Evolutionary conservation across 176 grass and related monocot genomes (phyloP).

Genomic region (Tillandsia leiboldiana): DNA sequence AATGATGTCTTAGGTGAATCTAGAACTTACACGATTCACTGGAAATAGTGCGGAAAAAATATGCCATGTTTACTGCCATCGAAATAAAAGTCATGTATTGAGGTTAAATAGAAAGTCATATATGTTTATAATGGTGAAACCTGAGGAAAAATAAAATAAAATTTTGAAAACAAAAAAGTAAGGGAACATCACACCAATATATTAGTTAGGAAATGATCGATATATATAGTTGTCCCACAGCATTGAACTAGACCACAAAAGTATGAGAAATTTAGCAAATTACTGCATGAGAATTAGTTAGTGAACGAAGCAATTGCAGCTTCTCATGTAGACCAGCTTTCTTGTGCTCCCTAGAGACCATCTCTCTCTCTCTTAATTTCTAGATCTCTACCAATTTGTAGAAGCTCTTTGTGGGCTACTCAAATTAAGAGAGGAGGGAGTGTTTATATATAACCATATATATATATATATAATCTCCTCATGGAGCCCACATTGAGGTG

Average conservation of each 20-base stretch:
- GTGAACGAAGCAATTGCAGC: constrained; percentile 70
- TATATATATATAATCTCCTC: no score
- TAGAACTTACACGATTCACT: no score
- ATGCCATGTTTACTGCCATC: no score
- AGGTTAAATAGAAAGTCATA: no score
- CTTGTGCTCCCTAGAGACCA: constrained; percentile 58
- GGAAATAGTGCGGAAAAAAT: no score
- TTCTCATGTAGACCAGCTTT: constrained; percentile 54
- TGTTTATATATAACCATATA: background rate
- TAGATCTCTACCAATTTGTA: background rate
- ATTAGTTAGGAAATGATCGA: background rate
- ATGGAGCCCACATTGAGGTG: no score
- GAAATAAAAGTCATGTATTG: no score
- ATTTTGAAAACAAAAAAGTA: no score
- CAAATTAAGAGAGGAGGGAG: background rate
- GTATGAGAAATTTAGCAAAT: constrained; percentile 6
- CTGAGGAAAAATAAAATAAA: no score
- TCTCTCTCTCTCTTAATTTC: constrained; percentile 7
- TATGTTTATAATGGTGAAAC: no score
- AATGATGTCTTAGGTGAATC: no score
- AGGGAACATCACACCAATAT: no score
- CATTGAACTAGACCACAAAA: background rate
- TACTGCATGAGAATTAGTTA: constrained; percentile 84
- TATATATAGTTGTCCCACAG: background rate
- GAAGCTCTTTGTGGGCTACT: background rate